Conservation (phyloP, 129 eudicot species). For the Daucus carota region DH1_v3.0 NC_030388.2:26576501-26577000, state of each 20-base stretch:
- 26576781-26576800: slow-evolving; percentile 24
- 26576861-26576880: no score
- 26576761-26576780: slow-evolving; percentile 5
- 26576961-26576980: not conserved
- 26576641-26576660: slow-evolving; percentile 11
- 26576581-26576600: slow-evolving; percentile 10
- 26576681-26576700: slow-evolving; percentile 23
- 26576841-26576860: no score
- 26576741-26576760: slow-evolving; percentile 43
- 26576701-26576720: slow-evolving; percentile 29
- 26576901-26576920: no score
- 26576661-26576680: slow-evolving; percentile 10
- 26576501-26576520: slow-evolving; percentile 9
- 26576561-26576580: not conserved
- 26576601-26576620: slow-evolving; percentile 10
- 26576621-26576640: slow-evolving; percentile 8
- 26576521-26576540: slow-evolving; percentile 8
- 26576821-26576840: not conserved
- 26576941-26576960: slow-evolving; percentile 3
- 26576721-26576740: slow-evolving; percentile 28
- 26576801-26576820: not conserved
- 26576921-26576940: not conserved
- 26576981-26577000: slow-evolving; percentile 5
- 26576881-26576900: no score
- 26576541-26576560: not conserved